A percentile compares a stretch with the other conserved stretches of the same genome.
phyloP scores from a whole-genome alignment of 2,329 filamentous ascomycete species.

The Sphaerulina vaccinii region DNA sequence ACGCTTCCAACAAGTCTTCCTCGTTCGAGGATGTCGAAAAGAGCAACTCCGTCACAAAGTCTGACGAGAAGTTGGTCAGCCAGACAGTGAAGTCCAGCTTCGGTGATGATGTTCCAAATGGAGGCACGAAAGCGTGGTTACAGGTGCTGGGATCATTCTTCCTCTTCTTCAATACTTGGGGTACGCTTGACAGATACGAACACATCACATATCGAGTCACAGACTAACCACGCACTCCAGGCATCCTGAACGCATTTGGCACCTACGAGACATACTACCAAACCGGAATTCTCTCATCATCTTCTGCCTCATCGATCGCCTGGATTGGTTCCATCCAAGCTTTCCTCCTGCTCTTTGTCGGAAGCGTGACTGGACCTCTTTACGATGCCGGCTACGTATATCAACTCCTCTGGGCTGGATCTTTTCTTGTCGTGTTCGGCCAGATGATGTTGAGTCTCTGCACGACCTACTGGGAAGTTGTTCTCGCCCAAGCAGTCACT shows the following conservation, averaged over 20 bases:
- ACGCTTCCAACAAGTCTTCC: not conserved
- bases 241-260: slow-evolving; percentile 41
- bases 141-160: slow-evolving; percentile 47
- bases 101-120: slow-evolving; percentile 36
- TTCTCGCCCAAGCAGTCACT: slow-evolving; percentile 16
- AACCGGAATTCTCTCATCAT: not conserved
- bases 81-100: not conserved
- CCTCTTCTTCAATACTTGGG: slow-evolving; percentile 47
- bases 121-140: slow-evolving; percentile 46
- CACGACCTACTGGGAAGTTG: slow-evolving; percentile 9
- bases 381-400: slow-evolving; percentile 18
- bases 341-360: slow-evolving; percentile 50
- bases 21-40: not conserved
- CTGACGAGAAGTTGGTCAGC: not conserved
- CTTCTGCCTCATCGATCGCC: slow-evolving; percentile 39
- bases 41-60: not conserved
- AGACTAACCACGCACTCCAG: not conserved
- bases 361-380: slow-evolving; percentile 7
- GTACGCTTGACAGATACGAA: too few species aligned
- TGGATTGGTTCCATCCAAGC: slow-evolving; percentile 53
- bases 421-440: slow-evolving; percentile 13
- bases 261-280: slow-evolving; percentile 50
- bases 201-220: not conserved
- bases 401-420: slow-evolving; percentile 4
- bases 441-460: slow-evolving; percentile 17